Evolutionary conservation across 192 early-diverging fungal genomes (phyloP).

Genomic region (Entomortierella parvispora): DNA sequence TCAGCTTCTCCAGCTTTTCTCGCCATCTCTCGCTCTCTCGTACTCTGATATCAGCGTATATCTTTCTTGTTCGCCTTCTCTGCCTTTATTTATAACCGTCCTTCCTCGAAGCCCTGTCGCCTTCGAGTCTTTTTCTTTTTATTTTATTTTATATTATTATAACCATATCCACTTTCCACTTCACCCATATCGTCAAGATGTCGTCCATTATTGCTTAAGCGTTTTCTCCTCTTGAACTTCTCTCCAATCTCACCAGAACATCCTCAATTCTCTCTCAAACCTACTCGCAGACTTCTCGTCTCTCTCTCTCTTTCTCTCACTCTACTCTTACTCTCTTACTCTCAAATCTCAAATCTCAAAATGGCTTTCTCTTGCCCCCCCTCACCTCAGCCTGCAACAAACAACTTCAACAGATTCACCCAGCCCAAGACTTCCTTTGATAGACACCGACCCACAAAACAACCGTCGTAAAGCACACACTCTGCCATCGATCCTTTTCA

Average conservation of each 20-base stretch:
- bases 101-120: too few relatives aligned
- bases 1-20: too few relatives aligned
- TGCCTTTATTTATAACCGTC: neutral
- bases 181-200: constrained; percentile 30
- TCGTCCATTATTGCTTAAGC: constrained; percentile 43
- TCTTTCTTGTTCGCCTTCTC: neutral
- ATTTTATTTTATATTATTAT: constrained; percentile 5
- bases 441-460: constrained; percentile 37
- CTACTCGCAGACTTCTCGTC: neutral
- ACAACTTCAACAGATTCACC: constrained; percentile 37
- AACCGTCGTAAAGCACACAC: constrained; percentile 26
- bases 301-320: constrained; percentile 8
- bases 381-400: constrained; percentile 16
- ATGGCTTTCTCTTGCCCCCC: constrained; percentile 36
- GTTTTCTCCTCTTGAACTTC: constrained; percentile 1
- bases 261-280: neutral
- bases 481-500: neutral
- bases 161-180: constrained; percentile 4
- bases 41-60: neutral
- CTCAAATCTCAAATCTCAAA: constrained; percentile 7
- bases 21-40: too few relatives aligned
- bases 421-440: constrained; percentile 46
- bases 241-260: neutral
- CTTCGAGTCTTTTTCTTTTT: neutral
- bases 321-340: neutral